These are phyloP conservation scores for Sclerotinia nivalis DNA, from an alignment of 2,329 filamentous ascomycete genomes.

Conservation along the genomic window DNA sequence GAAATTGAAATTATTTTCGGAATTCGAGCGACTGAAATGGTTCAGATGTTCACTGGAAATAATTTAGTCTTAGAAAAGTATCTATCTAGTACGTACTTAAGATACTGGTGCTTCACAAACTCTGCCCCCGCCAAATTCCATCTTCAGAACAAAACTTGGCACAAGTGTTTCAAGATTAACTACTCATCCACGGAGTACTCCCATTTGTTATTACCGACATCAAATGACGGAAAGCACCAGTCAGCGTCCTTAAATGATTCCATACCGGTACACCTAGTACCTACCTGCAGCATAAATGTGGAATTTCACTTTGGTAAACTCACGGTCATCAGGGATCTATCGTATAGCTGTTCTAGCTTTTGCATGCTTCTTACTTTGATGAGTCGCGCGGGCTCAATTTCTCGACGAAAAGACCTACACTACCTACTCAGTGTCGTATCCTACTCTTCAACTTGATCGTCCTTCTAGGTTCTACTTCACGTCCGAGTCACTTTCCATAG, in stretches of 20 bases:
- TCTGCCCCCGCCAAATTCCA: not conserved
- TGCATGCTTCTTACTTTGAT: not conserved
- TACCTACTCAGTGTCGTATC: too few relatives aligned
- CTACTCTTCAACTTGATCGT: not conserved
- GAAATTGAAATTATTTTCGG: not conserved
- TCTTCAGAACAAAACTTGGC: conserved; percentile 9
- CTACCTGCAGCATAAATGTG: conserved; percentile 11
- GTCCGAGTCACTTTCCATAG: not conserved
- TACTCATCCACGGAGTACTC: not conserved
- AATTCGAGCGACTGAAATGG: not conserved
- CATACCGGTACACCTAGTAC: not conserved
- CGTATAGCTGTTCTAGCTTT: conserved; percentile 7
- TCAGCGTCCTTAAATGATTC: conserved; percentile 9
- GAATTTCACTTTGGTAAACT: conserved; percentile 13
- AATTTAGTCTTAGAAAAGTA: not conserved
- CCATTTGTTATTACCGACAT: not conserved
- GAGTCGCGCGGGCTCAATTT: not conserved
- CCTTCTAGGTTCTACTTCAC: not conserved
- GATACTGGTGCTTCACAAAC: not conserved
- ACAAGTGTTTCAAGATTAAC: conserved; percentile 1
- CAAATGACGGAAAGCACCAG: not conserved
- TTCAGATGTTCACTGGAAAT: not conserved
- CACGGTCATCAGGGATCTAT: conserved; percentile 15
- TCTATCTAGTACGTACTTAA: not conserved
- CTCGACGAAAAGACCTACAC: not conserved